Base-by-base conservation (phyloP, 2,329 filamentous ascomycete species). In the Neopestalotiopsis clavispora region DNA sequence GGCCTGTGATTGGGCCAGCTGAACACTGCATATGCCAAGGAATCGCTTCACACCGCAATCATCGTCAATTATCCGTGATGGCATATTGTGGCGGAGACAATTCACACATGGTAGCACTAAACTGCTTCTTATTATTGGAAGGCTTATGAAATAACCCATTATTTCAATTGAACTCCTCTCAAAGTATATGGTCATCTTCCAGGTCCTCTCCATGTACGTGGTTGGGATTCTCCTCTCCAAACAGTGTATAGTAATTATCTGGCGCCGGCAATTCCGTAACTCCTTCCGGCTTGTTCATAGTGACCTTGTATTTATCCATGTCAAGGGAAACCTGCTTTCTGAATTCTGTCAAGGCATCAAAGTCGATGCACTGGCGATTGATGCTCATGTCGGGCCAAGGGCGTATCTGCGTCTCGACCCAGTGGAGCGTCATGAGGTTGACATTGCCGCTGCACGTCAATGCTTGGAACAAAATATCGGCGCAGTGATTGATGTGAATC, bases 381-480 rank as follows among this genome's bases (percentile, higher is more conserved):
- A 79, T 73, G 52, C 73, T 78, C 72, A 80, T 80, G 58, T 80
- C 76, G 1, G 78, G 77, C 64, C 75, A 79, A 0, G 78, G 76
- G 17, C 72, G 64, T 2, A 68, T 58, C 69, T 76, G 73, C 20
- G 73, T 74, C 57, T 77, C 75, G 5, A 77, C 69, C 79, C 79
- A 81, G 58, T 78, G 75, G 64, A 78, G 72, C 1, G 79, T 81
- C 45, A 80, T 74, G 66, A 80, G 73, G 38, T 78, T 78, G 2
- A 77, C 71, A 58, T 79, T 78, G 2, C 77, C 76, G 66, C 75
- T 76, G 62, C 79, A 81, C 70, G 77, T 76, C 30, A 79, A 67
- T 61, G 77, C 74, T 71, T 81, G 76, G 65, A 80, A 72, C 30
- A 81, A 63, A 60, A 80, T 78, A 23, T 79, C 78, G 20, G 76